A percentile compares a stretch with the other conserved stretches of the same genome.
phyloP scores from a whole-genome alignment of 2,329 filamentous ascomycete species.

The Didymella segeticola region DNA sequence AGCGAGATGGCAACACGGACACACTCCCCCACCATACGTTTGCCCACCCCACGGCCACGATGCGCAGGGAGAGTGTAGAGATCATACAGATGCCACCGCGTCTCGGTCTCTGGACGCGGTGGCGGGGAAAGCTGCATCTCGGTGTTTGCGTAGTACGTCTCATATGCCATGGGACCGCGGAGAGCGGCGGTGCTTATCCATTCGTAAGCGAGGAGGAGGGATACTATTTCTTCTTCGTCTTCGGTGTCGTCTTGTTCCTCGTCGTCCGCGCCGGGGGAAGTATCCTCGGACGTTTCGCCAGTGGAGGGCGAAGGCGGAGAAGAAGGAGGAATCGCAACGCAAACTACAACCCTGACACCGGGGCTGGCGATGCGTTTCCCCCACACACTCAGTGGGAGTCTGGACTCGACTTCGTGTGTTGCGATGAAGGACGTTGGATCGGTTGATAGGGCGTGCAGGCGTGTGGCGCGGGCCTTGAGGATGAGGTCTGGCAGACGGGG shows the following conservation, averaged over 20 bases:
- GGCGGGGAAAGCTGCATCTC: conserved; percentile 21
- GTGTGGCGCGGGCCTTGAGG: conserved; percentile 22
- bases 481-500: conserved; percentile 17
- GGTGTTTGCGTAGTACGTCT: conserved; percentile 22
- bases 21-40: conserved; percentile 11
- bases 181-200: conserved; percentile 29
- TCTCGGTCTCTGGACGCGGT: conserved; percentile 15
- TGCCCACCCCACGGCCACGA: conserved; percentile 21
- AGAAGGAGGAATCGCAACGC: conserved; percentile 10
- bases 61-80: conserved; percentile 24
- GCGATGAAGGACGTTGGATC: conserved; percentile 24
- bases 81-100: conserved; percentile 28
- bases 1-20: neutral
- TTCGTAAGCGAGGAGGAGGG: conserved; percentile 18
- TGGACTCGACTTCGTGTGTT: conserved; percentile 20
- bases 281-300: neutral
- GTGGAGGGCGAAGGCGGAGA: neutral
- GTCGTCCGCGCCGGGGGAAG: too few species aligned
- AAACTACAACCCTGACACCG: conserved; percentile 8
- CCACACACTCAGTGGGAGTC: conserved; percentile 22
- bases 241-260: too few species aligned
- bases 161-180: conserved; percentile 21
- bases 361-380: conserved; percentile 8
- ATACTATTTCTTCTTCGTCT: conserved; percentile 9
- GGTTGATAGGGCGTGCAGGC: conserved; percentile 24